These are phyloP conservation scores for Canariomyces notabilis DNA, from an alignment of 2,329 filamentous ascomycete species.

Conservation along the genomic window DNA sequence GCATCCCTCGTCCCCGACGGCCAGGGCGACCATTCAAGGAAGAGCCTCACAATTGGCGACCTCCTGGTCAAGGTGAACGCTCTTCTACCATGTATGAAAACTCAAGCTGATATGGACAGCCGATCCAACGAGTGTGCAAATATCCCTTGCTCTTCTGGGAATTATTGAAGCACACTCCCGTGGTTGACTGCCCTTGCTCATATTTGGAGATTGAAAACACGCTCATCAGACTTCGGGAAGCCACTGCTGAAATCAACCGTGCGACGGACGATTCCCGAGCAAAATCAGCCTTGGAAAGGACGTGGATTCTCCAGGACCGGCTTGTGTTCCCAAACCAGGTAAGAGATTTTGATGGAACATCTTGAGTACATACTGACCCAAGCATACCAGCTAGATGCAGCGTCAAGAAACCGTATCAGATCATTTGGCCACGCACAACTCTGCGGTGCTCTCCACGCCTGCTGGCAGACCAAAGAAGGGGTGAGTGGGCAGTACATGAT, in stretches of 20 bases:
- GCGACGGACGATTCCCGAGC: constrained; percentile 72
- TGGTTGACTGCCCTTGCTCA: constrained; percentile 76
- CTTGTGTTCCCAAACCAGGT: constrained; percentile 71
- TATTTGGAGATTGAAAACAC: constrained; percentile 75
- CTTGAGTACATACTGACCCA: constrained; percentile 21
- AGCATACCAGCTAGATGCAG: constrained; percentile 43
- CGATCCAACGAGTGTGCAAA: constrained; percentile 86
- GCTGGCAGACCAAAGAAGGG: constrained; percentile 67
- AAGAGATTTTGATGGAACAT: constrained; percentile 25
- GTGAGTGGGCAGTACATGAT: constrained; percentile 78
- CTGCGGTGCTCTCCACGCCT: constrained; percentile 78
- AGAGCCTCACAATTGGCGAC: constrained; percentile 77
- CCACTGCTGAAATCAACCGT: constrained; percentile 74
- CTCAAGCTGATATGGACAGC: constrained; percentile 46
- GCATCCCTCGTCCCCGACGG: constrained; percentile 67
- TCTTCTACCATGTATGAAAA: neutral
- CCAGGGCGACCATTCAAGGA: constrained; percentile 58
- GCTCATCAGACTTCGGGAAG: constrained; percentile 65
- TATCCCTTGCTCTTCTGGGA: constrained; percentile 86
- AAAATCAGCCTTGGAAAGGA: constrained; percentile 69
- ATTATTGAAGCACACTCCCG: constrained; percentile 75
- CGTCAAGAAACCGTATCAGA: constrained; percentile 63
- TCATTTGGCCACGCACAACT: constrained; percentile 74
- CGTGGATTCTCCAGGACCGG: constrained; percentile 78
- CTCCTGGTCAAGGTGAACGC: constrained; percentile 75